Conservation (phyloP, 139 green algal species). For the Gonium pectorale region DNA sequence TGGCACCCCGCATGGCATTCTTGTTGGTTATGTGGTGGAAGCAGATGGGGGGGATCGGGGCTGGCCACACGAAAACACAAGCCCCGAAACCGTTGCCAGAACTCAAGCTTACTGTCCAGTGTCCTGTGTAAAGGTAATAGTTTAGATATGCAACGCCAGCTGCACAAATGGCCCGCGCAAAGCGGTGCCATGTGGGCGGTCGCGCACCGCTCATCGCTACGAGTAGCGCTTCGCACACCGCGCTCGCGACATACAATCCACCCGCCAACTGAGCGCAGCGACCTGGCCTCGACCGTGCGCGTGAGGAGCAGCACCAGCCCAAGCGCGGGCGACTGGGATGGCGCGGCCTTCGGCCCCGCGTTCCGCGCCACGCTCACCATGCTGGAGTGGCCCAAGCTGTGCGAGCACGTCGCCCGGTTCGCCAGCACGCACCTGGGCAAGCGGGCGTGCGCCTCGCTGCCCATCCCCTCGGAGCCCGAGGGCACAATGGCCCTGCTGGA, state of each 20-base stretch:
- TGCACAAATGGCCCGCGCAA: not conserved
- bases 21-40: too few species aligned
- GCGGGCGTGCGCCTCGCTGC: conserved; percentile 53
- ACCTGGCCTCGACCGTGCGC: too few species aligned
- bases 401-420: conserved; percentile 74
- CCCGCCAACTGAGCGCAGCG: too few species aligned
- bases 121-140: too few species aligned
- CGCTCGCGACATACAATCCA: not conserved
- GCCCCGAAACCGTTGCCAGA: too few species aligned
- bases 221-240: not conserved
- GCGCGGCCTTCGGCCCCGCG: conserved; percentile 53
- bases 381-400: conserved; percentile 80
- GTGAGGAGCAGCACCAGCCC: too few species aligned
- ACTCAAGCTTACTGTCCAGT: too few species aligned
- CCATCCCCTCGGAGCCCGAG: conserved; percentile 34
- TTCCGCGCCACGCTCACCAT: conserved; percentile 68
- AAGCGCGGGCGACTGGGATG: conserved; percentile 18
- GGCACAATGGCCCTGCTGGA: conserved; percentile 58
- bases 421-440: conserved; percentile 77
- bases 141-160: not conserved
- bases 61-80: too few species aligned
- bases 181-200: not conserved
- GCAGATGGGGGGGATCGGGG: too few species aligned
- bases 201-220: not conserved
- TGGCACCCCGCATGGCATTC: too few species aligned